Conservation (phyloP, 805 yeast species). For the Candida peoriensis region DNA sequence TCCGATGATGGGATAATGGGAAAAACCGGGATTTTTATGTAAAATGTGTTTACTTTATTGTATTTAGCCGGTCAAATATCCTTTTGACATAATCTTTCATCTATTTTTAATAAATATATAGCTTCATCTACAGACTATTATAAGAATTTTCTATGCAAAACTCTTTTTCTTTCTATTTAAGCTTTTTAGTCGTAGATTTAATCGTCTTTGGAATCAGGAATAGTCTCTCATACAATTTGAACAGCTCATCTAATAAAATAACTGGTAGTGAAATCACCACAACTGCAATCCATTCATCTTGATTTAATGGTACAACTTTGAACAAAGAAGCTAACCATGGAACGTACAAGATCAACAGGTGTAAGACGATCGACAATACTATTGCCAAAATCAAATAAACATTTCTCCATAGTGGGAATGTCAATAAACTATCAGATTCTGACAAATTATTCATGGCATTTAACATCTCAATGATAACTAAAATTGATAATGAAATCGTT, state of each 20-base stretch:
- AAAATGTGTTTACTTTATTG: too few relatives aligned
- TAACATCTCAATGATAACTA: constrained; percentile 37
- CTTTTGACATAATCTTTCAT: too few relatives aligned
- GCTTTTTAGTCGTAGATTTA: not conserved
- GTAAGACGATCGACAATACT: constrained; percentile 29
- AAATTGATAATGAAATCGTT: constrained; percentile 34
- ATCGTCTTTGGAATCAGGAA: constrained; percentile 6
- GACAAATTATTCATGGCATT: constrained; percentile 36
- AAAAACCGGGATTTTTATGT: too few relatives aligned
- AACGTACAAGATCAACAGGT: constrained; percentile 28
- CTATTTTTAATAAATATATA: too few relatives aligned
- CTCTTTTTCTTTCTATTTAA: not conserved
- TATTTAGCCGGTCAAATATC: too few relatives aligned
- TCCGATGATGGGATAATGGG: too few relatives aligned
- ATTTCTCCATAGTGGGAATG: constrained; percentile 35
- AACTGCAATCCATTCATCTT: constrained; percentile 33
- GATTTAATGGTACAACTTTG: constrained; percentile 28
- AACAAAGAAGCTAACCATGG: constrained; percentile 30
- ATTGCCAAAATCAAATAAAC: constrained; percentile 33
- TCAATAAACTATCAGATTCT: constrained; percentile 32
- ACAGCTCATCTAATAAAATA: constrained; percentile 31
- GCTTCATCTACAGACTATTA: too few relatives aligned
- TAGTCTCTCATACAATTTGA: constrained; percentile 30
- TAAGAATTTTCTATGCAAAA: not conserved
- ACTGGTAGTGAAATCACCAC: constrained; percentile 31